These are phyloP conservation scores for Dendrobium nobile DNA, from an alignment of 106 monocot genomes.

Conservation along the genomic window DNA sequence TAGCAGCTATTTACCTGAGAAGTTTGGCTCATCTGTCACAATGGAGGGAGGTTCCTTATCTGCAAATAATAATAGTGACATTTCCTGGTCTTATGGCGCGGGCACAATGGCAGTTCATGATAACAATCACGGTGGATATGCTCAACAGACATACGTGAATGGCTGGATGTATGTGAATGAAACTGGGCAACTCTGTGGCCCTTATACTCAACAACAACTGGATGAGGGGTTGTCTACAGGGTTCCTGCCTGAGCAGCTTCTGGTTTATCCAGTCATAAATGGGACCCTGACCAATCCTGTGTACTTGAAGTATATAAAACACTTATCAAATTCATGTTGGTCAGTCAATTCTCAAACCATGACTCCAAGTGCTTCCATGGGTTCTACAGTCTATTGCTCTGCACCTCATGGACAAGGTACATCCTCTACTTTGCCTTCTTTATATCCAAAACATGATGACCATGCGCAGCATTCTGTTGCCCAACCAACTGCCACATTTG, in stretches of 20 bases:
- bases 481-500: not conserved
- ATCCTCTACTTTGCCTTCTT: not conserved
- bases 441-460: conserved; percentile 10
- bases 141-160: conserved; percentile 21
- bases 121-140: conserved; percentile 17
- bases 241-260: conserved; percentile 54
- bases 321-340: conserved; percentile 15
- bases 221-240: conserved; percentile 48
- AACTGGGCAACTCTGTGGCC: conserved; percentile 60
- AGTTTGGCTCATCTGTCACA: conserved; percentile 18
- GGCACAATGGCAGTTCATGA: conserved; percentile 10
- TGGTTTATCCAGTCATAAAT: conserved; percentile 55
- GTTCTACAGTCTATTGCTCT: not conserved
- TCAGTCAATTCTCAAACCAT: conserved; percentile 6
- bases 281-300: conserved; percentile 36
- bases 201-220: conserved; percentile 50
- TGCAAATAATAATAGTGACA: conserved; percentile 13
- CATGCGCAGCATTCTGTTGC: not conserved
- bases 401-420: conserved; percentile 2
- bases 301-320: conserved; percentile 34
- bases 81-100: conserved; percentile 6
- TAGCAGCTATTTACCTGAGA: conserved; percentile 10
- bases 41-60: conserved; percentile 30
- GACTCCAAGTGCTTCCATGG: conserved; percentile 6
- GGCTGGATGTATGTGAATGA: conserved; percentile 75